Evolutionary conservation across 2,329 filamentous ascomycete species (phyloP).

Genomic region (Tricladium varicosporioides): DNA sequence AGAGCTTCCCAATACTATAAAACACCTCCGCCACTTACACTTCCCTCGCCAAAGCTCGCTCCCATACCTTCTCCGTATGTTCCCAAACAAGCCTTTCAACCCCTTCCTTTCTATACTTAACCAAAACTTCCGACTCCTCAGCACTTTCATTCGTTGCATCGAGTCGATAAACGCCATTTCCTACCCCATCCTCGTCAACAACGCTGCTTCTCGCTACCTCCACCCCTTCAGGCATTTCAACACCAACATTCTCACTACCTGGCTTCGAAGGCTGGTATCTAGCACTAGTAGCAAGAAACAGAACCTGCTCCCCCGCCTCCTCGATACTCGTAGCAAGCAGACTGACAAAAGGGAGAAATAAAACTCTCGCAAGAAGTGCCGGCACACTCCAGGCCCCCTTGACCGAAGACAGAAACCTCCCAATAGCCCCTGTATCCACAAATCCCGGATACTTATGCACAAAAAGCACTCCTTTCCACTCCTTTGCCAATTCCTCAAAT

Average conservation of each 20-base stretch:
- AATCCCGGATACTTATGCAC: slow-evolving; percentile 41
- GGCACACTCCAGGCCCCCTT: slow-evolving; percentile 24
- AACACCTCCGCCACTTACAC: too few relatives aligned
- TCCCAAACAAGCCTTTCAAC: slow-evolving; percentile 37
- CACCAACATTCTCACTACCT: slow-evolving; percentile 20
- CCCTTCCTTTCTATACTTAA: slow-evolving; percentile 29
- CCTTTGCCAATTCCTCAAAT: slow-evolving; percentile 47
- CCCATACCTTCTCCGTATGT: slow-evolving; percentile 37
- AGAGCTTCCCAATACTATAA: too few relatives aligned
- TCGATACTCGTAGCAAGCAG: slow-evolving; percentile 29
- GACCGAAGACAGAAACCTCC: slow-evolving; percentile 23
- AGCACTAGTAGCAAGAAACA: slow-evolving; percentile 38
- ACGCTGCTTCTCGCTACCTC: slow-evolving; percentile 28
- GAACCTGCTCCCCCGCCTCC: slow-evolving; percentile 39
- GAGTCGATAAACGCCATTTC: slow-evolving; percentile 41
- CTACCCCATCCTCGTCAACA: slow-evolving; percentile 33
- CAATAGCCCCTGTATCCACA: slow-evolving; percentile 38
- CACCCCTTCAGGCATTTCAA: slow-evolving; percentile 18
- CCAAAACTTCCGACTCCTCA: slow-evolving; percentile 29
- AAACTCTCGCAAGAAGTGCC: slow-evolving; percentile 17
- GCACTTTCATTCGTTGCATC: slow-evolving; percentile 34
- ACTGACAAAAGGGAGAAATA: slow-evolving; percentile 32
- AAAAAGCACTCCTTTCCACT: slow-evolving; percentile 42
- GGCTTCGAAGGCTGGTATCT: slow-evolving; percentile 30
- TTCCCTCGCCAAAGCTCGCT: slow-evolving; percentile 26